A percentile compares a stretch with the other conserved stretches of the same genome.
phyloP scores from a whole-genome alignment of 306 rosid genomes.

The Trifolium dubium region DNA sequence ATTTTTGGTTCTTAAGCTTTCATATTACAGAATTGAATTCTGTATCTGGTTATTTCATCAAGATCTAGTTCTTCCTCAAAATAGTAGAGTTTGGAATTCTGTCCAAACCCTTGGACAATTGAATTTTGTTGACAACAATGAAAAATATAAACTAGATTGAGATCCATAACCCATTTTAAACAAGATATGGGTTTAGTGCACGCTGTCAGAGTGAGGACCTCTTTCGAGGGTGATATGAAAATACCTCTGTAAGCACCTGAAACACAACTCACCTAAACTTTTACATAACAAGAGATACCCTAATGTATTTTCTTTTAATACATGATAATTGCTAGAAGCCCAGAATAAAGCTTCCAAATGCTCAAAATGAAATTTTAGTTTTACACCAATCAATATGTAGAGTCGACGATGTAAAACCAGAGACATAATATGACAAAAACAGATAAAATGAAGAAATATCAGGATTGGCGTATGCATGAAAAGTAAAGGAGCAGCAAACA shows the following conservation, averaged over 20 bases:
- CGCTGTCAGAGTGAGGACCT: too few relatives aligned
- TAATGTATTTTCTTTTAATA: neutral
- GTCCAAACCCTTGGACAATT: neutral
- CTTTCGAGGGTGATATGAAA: too few relatives aligned
- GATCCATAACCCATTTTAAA: neutral
- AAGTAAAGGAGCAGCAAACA: neutral
- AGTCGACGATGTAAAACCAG: neutral
- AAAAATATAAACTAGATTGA: neutral
- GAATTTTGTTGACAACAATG: neutral
- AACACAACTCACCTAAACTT: too few relatives aligned
- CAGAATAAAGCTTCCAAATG: neutral
- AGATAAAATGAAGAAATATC: neutral
- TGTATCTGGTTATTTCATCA: neutral
- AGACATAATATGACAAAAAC: neutral
- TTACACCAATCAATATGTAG: neutral
- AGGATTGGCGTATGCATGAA: neutral
- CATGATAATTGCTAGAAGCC: neutral
- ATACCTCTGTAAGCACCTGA: too few relatives aligned
- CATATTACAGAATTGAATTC: neutral
- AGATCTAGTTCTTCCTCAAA: neutral
- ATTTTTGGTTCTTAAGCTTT: neutral
- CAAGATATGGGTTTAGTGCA: too few relatives aligned
- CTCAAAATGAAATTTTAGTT: neutral
- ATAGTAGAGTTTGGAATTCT: neutral
- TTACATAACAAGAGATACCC: neutral